Evolutionary conservation across 495 filamentous ascomycete species (phyloP).

Genomic region (Penicillium alfredii): DNA sequence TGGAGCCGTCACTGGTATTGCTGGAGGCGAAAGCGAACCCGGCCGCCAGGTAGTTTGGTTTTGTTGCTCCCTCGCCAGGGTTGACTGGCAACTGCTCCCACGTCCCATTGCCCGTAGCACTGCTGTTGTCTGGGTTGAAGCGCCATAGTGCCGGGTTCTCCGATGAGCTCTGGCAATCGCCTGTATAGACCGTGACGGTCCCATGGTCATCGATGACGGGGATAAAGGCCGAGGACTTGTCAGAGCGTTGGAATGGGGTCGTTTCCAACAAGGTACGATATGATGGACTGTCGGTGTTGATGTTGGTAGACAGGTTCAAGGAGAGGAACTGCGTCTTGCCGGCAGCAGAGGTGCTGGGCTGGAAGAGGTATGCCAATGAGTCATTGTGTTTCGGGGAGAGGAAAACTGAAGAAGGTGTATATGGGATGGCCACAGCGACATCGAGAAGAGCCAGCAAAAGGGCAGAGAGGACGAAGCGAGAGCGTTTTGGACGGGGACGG

Average conservation of each 20-base stretch:
- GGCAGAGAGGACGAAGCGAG: slow-evolving; percentile 13
- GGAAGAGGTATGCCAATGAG: slow-evolving; percentile 56
- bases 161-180: slow-evolving; percentile 52
- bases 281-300: slow-evolving; percentile 47
- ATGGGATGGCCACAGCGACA: slow-evolving; percentile 51
- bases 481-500: slow-evolving; percentile 13
- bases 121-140: slow-evolving; percentile 40
- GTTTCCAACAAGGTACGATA: slow-evolving; percentile 51
- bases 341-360: slow-evolving; percentile 36
- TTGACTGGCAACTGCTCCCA: slow-evolving; percentile 42
- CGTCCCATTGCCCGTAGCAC: slow-evolving; percentile 45
- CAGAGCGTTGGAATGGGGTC: slow-evolving; percentile 58
- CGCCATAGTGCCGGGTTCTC: slow-evolving; percentile 47
- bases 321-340: slow-evolving; percentile 48
- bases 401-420: slow-evolving; percentile 64
- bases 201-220: slow-evolving; percentile 61
- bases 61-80: slow-evolving; percentile 21
- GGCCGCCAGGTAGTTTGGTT: slow-evolving; percentile 61
- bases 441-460: slow-evolving; percentile 16
- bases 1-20: slow-evolving; percentile 40
- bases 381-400: slow-evolving; percentile 48
- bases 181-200: slow-evolving; percentile 61
- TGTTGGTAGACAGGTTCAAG: slow-evolving; percentile 53
- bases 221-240: slow-evolving; percentile 46
- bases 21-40: slow-evolving; percentile 62